Evolutionary conservation across 805 yeast genomes (phyloP), one percentile per base, ranked within the genome.

Genomic region (Saccharomycopsis oosterbeekiorum): DNA sequence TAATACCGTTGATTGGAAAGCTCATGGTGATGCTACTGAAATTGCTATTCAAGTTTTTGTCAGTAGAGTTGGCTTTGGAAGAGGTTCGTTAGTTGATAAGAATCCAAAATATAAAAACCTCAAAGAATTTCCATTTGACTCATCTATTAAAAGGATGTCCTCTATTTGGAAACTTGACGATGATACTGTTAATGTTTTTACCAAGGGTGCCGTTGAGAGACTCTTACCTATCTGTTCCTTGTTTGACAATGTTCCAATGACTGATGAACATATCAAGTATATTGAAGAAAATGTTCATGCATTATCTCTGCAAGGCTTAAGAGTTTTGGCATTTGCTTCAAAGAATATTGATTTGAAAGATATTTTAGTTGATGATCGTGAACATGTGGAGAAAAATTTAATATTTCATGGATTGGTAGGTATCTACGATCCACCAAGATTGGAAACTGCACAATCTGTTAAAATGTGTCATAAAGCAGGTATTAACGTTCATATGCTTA

Each of bases 1-100:
- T 19, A 80, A 78, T 15, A 64, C 72, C 15, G 70, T 67, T 3
- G 72, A 70, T 10, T 89, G 96, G 96, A 82, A 80, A 67, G 91
- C 90, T 10, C 85, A 84, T 69, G 96, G 96, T 63, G 96, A 89
- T 70, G 93, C 96, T 51, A 89, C 96, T 2, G 96, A 89, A 74
- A 84, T 87, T 68, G 96, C 96, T 2, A 85, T 89, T 64, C 93
- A 88, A 68, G 93, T 89, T 0, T 88, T 86, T 69, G 80, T 85
- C 24, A 74, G 84, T 12, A 80, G 91, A 67, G 74, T 85, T 64
- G 76, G 73, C 64, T 78, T 79, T 24, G 78, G 88, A 67, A 74
- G 75, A 14, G 66, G 66, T 10, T 69, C 79, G 64, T 75, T 79
- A 12, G 76, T 77, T 37, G 79, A 74, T 39, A 70, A 66, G 9